phyloP scores from a whole-genome alignment of 176 grass and related monocot species.

The Pontederia crassipes region DNA sequence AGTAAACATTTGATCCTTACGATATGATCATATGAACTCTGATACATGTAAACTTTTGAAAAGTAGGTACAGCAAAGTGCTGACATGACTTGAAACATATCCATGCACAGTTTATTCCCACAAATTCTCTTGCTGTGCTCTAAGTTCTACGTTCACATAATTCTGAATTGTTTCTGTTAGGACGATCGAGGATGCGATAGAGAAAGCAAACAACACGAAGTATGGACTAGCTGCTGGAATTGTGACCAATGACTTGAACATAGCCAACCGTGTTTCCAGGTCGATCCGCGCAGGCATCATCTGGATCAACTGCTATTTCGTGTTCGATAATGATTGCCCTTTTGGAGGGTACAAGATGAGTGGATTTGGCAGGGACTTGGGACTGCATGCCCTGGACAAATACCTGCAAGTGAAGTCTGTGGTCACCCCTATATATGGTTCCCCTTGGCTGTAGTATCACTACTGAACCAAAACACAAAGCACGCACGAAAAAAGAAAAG shows the following conservation, averaged over 20 bases:
- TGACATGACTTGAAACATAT: no score
- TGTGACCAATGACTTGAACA: constrained; percentile 9
- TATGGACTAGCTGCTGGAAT: constrained; percentile 11
- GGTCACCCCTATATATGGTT: constrained; percentile 5
- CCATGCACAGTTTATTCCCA: no score
- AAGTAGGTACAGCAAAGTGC: no score
- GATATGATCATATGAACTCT: no score
- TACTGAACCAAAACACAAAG: no score
- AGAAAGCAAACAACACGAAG: not conserved
- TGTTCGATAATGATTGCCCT: not conserved
- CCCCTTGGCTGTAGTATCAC: constrained; percentile 4
- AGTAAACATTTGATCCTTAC: no score
- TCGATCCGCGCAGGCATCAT: constrained; percentile 9
- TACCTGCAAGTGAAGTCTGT: constrained; percentile 8
- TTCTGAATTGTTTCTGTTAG: not conserved
- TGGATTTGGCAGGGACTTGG: constrained; percentile 6
- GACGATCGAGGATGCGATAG: constrained; percentile 9
- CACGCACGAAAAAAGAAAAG: no score
- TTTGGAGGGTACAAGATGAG: constrained; percentile 13
- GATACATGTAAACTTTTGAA: no score
- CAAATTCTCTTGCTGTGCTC: not conserved
- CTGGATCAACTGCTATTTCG: constrained; percentile 8
- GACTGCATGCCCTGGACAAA: constrained; percentile 7
- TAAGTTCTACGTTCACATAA: not conserved
- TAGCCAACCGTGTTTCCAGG: constrained; percentile 3